Percentiles rank a stretch among this genome's conserved stretches.
Evolutionary conservation across 805 yeast species (phyloP).

Genomic region (Nakazawaea wyomingensis): DNA sequence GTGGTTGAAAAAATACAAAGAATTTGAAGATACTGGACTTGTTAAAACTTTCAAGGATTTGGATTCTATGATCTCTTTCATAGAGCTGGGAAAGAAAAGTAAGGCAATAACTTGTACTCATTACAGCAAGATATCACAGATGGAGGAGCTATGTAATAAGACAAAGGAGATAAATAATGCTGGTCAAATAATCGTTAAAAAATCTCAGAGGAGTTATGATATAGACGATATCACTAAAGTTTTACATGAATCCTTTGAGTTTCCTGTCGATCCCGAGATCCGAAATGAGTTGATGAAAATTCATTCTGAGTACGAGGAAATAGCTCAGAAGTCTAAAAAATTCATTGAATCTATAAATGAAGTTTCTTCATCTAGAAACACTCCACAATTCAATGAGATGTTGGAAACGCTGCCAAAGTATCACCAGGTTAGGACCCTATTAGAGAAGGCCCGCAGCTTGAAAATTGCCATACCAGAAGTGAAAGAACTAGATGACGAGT

Average conservation of each 20-base stretch:
- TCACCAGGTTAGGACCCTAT: slow-evolving; percentile 4
- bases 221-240: not conserved
- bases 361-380: not conserved
- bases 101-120: slow-evolving; percentile 15
- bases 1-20: slow-evolving; percentile 33
- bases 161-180: slow-evolving; percentile 14
- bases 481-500: slow-evolving; percentile 5
- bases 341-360: slow-evolving; percentile 23
- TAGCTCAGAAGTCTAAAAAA: slow-evolving; percentile 16
- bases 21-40: slow-evolving; percentile 20
- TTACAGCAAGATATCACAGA: slow-evolving; percentile 11
- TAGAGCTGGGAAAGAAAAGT: slow-evolving; percentile 21
- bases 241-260: slow-evolving; percentile 5
- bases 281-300: slow-evolving; percentile 1
- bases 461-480: not conserved
- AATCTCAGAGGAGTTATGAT: not conserved
- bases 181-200: slow-evolving; percentile 1
- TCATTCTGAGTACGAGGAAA: slow-evolving; percentile 12
- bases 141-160: slow-evolving; percentile 15
- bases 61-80: slow-evolving; percentile 7
- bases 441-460: slow-evolving; percentile 2
- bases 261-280: slow-evolving; percentile 8
- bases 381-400: not conserved
- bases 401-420: slow-evolving; percentile 2
- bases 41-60: slow-evolving; percentile 5